A percentile compares a stretch with the other conserved stretches of the same genome.
These are phyloP conservation scores for Tripidium arundinaceum DNA, from an alignment of 202 grass and related monocot genomes.

Conservation along the genomic window DNA sequence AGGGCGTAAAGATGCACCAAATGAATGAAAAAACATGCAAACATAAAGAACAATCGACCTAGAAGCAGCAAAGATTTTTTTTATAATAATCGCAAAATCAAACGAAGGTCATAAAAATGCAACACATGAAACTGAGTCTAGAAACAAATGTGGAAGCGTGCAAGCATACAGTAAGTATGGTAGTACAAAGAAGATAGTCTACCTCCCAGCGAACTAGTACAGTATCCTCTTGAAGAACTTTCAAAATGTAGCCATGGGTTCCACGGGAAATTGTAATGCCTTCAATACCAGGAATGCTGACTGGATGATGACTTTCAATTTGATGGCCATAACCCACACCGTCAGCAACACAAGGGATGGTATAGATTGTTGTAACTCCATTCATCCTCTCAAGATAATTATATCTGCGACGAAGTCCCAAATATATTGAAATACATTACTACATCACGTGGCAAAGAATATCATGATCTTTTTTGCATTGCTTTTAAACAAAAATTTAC, in stretches of 20 bases:
- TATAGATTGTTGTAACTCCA: slow-evolving; percentile 67
- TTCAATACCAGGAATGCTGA: slow-evolving; percentile 63
- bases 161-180: neutral
- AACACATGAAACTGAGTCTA: slow-evolving; percentile 7
- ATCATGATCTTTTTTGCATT: neutral
- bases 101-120: neutral
- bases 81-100: neutral
- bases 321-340: slow-evolving; percentile 38
- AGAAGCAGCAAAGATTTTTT: too few relatives aligned
- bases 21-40: too few relatives aligned
- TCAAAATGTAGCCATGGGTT: slow-evolving; percentile 66
- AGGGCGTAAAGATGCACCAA: too few relatives aligned
- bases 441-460: slow-evolving; percentile 8
- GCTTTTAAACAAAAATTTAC: neutral
- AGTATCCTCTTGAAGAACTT: slow-evolving; percentile 54
- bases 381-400: slow-evolving; percentile 89
- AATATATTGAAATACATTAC: slow-evolving; percentile 8
- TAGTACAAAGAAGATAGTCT: slow-evolving; percentile 15
- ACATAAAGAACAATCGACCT: too few relatives aligned
- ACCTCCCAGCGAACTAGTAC: slow-evolving; percentile 88
- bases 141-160: neutral
- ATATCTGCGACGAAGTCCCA: slow-evolving; percentile 46
- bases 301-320: slow-evolving; percentile 55
- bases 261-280: slow-evolving; percentile 59
- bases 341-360: slow-evolving; percentile 35